These are phyloP conservation scores for Scutellaria baicalensis DNA, from an alignment of 257 asterid genomes.

Conservation along the genomic window DNA sequence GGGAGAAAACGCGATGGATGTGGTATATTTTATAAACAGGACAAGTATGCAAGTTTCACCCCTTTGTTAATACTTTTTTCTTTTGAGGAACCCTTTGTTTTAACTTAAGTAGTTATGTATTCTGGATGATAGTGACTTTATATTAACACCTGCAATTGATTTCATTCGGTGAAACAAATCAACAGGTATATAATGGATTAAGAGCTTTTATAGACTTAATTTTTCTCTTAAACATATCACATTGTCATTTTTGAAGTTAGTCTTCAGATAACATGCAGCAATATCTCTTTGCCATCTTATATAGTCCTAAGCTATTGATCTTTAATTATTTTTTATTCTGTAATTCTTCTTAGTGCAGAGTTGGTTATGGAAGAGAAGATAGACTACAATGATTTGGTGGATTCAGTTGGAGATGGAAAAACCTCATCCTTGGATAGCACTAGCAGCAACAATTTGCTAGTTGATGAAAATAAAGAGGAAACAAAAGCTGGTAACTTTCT, in stretches of 20 bases:
- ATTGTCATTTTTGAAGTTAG: not conserved
- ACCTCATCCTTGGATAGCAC: constrained; percentile 27
- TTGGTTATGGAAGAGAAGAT: constrained; percentile 67
- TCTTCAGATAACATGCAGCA: not conserved
- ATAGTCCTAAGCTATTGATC: constrained; percentile 3
- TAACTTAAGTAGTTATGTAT: not conserved
- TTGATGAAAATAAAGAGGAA: constrained; percentile 26
- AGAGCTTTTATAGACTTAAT: not conserved
- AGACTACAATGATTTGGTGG: constrained; percentile 84
- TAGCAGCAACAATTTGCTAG: constrained; percentile 14
- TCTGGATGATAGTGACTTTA: not conserved
- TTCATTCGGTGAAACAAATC: not conserved
- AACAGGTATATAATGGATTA: not conserved
- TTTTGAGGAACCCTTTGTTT: not conserved
- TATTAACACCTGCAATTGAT: not conserved
- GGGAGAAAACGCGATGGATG: constrained; percentile 96
- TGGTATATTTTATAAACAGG: constrained; percentile 69
- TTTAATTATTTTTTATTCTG: not conserved
- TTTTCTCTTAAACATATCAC: not conserved
- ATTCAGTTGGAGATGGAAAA: constrained; percentile 36
- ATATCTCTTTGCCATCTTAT: not conserved
- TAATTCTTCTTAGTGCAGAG: constrained; percentile 61
- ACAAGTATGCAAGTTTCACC: constrained; percentile 36
- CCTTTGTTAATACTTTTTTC: not conserved
- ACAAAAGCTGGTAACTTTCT: constrained; percentile 34